Evolutionary conservation across 148 eudicot genomes (phyloP).

Genomic region (Selenicereus undatus): DNA sequence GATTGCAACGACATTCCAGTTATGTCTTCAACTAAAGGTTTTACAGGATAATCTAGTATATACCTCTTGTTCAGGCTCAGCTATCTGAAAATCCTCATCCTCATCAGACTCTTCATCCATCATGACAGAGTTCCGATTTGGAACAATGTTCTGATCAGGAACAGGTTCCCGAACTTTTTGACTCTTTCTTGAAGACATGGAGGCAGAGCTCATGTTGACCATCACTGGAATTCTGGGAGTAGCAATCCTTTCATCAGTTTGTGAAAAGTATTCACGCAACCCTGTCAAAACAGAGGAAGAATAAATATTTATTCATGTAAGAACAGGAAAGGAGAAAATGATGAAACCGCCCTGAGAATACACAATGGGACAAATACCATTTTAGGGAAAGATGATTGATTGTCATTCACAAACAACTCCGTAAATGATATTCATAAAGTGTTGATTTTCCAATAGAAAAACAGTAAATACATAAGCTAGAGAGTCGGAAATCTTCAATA

Average conservation of each 20-base stretch:
- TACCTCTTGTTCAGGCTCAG: conserved; percentile 74
- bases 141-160: conserved; percentile 58
- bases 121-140: conserved; percentile 58
- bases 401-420: not conserved
- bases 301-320: not conserved
- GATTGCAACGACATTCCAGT: not conserved
- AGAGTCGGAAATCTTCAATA: too few relatives aligned
- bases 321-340: not conserved
- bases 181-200: conserved; percentile 60
- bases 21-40: not conserved
- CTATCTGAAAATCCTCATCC: conserved; percentile 80
- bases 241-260: conserved; percentile 78
- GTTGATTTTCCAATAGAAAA: not conserved
- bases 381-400: not conserved
- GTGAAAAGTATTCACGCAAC: conserved; percentile 85
- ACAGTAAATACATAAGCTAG: too few relatives aligned
- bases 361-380: conserved; percentile 2
- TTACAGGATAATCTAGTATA: conserved; percentile 15
- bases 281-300: conserved; percentile 43
- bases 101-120: conserved; percentile 96
- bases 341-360: not conserved
- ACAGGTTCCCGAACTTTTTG: conserved; percentile 47
- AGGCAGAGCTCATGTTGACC: conserved; percentile 90
- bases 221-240: conserved; percentile 96
- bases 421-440: not conserved